phyloP scores from a whole-genome alignment of 75 land plant species.

The Picea sitchensis region DNA sequence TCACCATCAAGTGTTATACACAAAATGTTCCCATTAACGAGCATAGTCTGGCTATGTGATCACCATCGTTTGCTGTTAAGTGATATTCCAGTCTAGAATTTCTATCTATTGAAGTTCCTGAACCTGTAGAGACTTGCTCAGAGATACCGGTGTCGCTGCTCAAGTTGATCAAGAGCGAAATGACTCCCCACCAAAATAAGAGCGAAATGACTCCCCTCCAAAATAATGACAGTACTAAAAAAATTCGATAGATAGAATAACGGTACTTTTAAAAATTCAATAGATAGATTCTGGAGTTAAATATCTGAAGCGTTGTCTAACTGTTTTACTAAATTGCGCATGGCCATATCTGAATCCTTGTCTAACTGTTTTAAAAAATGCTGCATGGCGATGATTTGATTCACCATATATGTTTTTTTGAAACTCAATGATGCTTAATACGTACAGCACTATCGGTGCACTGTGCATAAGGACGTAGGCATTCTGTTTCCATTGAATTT shows the following conservation, averaged over 20 bases:
- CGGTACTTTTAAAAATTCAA: not conserved
- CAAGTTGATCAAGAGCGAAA: constrained; percentile 63
- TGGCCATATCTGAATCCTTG: no score
- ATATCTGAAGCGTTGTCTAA: no score
- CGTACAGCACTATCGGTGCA: constrained; percentile 47
- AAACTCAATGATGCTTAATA: not conserved
- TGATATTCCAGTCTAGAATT: constrained; percentile 56
- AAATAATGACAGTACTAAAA: no score
- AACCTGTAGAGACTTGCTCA: not conserved
- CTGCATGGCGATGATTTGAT: no score
- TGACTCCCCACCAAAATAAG: constrained; percentile 15
- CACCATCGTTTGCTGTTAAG: constrained; percentile 44
- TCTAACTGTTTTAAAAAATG: no score
- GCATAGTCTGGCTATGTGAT: constrained; percentile 37
- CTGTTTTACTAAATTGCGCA: no score
- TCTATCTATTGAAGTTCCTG: constrained; percentile 19
- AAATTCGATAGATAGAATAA: no score
- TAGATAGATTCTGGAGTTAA: not conserved
- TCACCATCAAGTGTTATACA: constrained; percentile 21
- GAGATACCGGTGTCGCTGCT: constrained; percentile 18
- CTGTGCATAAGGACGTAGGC: constrained; percentile 73
- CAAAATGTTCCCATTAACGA: constrained; percentile 56
- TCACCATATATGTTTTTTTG: no score
- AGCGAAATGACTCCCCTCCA: no score
- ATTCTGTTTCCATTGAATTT: constrained; percentile 27